phyloP scores from a whole-genome alignment of 352 stramenopile species.

The Phytophthora pluvialis region DNA sequence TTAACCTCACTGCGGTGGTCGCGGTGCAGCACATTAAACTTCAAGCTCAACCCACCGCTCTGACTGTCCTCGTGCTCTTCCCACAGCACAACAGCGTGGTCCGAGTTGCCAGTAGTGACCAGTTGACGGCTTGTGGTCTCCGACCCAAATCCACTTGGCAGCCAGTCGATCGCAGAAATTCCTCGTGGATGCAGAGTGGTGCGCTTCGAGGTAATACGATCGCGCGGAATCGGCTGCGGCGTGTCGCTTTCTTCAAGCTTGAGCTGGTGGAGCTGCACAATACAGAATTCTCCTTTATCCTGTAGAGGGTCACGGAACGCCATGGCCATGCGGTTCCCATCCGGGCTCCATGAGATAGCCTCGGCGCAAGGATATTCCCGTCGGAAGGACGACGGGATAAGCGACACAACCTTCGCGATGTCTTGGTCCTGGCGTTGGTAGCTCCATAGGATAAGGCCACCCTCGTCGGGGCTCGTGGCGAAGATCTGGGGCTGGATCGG shows the following conservation, averaged over 20 bases:
- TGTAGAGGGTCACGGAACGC: constrained; percentile 76
- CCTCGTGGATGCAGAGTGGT: constrained; percentile 67
- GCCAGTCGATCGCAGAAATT: constrained; percentile 76
- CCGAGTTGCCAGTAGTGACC: constrained; percentile 71
- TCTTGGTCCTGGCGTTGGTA: constrained; percentile 70
- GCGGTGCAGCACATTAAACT: constrained; percentile 72
- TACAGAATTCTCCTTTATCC: constrained; percentile 74
- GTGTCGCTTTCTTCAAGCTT: constrained; percentile 51
- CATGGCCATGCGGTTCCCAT: constrained; percentile 78
- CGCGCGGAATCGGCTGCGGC: constrained; percentile 52
- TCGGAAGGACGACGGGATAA: constrained; percentile 69
- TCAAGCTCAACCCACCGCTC: constrained; percentile 49
- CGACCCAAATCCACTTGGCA: constrained; percentile 58
- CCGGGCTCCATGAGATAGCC: constrained; percentile 77
- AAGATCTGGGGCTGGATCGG: constrained; percentile 76
- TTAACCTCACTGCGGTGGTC: constrained; percentile 83
- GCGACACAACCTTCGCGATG: constrained; percentile 64
- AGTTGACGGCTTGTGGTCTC: constrained; percentile 55
- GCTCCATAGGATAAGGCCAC: constrained; percentile 80
- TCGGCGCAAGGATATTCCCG: constrained; percentile 69
- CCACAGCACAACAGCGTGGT: constrained; percentile 83
- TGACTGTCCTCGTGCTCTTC: constrained; percentile 56
- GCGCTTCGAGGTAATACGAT: constrained; percentile 65
- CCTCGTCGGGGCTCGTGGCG: constrained; percentile 79
- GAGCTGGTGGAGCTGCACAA: constrained; percentile 75